phyloP scores from a whole-genome alignment of 495 filamentous ascomycete genomes.

The Aspergillus wentii region DNA sequence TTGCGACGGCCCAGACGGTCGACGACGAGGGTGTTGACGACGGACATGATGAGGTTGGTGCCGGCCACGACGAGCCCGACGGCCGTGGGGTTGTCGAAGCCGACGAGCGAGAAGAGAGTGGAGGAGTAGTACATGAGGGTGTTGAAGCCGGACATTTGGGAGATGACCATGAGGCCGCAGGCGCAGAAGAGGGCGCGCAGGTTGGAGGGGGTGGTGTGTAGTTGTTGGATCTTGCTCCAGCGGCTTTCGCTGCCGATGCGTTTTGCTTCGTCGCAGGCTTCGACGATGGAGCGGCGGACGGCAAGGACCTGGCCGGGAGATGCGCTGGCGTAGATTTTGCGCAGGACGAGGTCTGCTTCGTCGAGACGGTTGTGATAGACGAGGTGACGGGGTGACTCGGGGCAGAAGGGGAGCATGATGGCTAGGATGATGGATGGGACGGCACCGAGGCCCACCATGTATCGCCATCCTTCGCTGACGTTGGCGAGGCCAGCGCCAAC shows the following conservation, averaged over 20 bases:
- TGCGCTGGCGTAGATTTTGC: slow-evolving; percentile 29
- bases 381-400: slow-evolving; percentile 48
- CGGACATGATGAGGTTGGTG: slow-evolving; percentile 49
- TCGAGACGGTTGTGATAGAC: slow-evolving; percentile 37
- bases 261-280: slow-evolving; percentile 28
- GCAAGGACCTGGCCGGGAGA: slow-evolving; percentile 28
- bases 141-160: slow-evolving; percentile 43
- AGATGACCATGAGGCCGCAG: slow-evolving; percentile 43
- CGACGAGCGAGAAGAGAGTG: slow-evolving; percentile 47
- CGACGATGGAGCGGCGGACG: slow-evolving; percentile 32
- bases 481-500: slow-evolving; percentile 48
- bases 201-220: slow-evolving; percentile 38
- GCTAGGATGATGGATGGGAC: slow-evolving; percentile 39
- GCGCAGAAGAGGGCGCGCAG: slow-evolving; percentile 44
- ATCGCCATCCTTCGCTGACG: slow-evolving; percentile 43
- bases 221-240: slow-evolving; percentile 34
- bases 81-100: slow-evolving; percentile 44
- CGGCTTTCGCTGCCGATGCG: slow-evolving; percentile 21
- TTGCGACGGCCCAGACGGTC: slow-evolving; percentile 43
- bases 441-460: slow-evolving; percentile 44
- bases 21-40: slow-evolving; percentile 42
- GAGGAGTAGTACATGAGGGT: slow-evolving; percentile 47
- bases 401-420: slow-evolving; percentile 38
- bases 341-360: slow-evolving; percentile 29
- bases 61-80: slow-evolving; percentile 45